Evolutionary conservation across 2,329 filamentous ascomycete species (phyloP), one percentile per base, ranked within the genome.

Genomic region (Anthostomella pinea): DNA sequence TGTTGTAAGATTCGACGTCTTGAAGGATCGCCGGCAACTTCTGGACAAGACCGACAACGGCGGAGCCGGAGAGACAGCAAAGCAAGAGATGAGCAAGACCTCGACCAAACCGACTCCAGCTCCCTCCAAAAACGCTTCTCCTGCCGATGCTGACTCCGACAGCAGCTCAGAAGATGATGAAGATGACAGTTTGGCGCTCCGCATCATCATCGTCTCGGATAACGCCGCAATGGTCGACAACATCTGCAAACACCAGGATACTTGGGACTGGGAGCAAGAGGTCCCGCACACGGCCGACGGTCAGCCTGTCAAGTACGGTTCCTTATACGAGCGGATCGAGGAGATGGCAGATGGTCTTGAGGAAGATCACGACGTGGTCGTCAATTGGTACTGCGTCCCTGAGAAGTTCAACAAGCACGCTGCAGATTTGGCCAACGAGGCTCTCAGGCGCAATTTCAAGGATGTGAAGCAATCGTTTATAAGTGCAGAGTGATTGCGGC

Each of bases 131-230:
- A n/a, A n/a, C n/a, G n/a, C n/a, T n/a, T n/a, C n/a, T n/a, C n/a
- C n/a, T n/a, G n/a, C n/a, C n/a, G n/a, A n/a, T n/a, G n/a, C n/a
- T n/a, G n/a, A n/a, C n/a, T n/a, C n/a, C n/a, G n/a, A n/a, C n/a
- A n/a, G n/a, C n/a, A n/a, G n/a, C n/a, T n/a, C n/a, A 15, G 18
- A 30, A 2, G 23, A 35, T 7, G 22, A 36, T 6, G 36, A 35
- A 13, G 23, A 11, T 8, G 16, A 27, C 17, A 20, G 33, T 19
- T n/a, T 38, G 7, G 17, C 32, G 3, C 35, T 34, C 30, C 36
- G 41, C 13, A 17, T 39, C 8, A 40, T 39, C 6, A 18, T 40
- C 10, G 36, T 39, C 20, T 30, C 21, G 10, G 36, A 39, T 21
- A 27, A 43, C 19, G 22, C 29, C 10, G 21, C 27, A 13, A 23